These are phyloP conservation scores for Podosphaera fusca DNA, from an alignment of 2,329 filamentous ascomycete genomes.

Conservation along the genomic window DNA sequence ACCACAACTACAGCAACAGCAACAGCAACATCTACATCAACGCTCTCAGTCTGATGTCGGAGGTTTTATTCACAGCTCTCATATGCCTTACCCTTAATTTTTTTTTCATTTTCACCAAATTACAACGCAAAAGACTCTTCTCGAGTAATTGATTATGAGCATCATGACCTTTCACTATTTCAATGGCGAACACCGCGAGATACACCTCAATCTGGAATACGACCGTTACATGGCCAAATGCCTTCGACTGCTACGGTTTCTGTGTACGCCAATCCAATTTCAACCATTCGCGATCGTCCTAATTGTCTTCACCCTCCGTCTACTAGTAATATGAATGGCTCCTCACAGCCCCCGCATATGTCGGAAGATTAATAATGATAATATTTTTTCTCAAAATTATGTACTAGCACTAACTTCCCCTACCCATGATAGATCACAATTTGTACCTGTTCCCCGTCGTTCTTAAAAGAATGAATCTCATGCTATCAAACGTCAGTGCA, in stretches of 20 bases:
- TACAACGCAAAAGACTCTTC: neutral
- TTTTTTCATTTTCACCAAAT: neutral
- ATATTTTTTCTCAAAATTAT: neutral
- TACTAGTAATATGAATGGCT: neutral
- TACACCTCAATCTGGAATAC: neutral
- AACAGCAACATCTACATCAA: conserved; percentile 8
- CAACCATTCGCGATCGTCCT: neutral
- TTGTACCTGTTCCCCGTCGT: too few relatives aligned
- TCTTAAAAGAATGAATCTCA: too few relatives aligned
- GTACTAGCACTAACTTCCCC: too few relatives aligned
- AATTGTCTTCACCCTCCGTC: neutral
- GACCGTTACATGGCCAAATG: neutral
- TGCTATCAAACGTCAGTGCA: too few relatives aligned
- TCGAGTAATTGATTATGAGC: neutral
- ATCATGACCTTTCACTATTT: neutral
- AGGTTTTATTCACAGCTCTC: neutral
- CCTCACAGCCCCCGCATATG: neutral
- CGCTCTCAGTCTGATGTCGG: conserved; percentile 14
- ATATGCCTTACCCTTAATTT: neutral
- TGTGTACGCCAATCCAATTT: neutral
- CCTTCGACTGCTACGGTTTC: neutral
- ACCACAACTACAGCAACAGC: neutral
- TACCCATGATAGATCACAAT: too few relatives aligned
- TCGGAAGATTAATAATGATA: neutral
- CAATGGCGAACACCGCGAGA: neutral